These are phyloP conservation scores for Vanderwaltozyma verrucispora DNA, from an alignment of 805 yeast genomes.

Conservation along the genomic window DNA sequence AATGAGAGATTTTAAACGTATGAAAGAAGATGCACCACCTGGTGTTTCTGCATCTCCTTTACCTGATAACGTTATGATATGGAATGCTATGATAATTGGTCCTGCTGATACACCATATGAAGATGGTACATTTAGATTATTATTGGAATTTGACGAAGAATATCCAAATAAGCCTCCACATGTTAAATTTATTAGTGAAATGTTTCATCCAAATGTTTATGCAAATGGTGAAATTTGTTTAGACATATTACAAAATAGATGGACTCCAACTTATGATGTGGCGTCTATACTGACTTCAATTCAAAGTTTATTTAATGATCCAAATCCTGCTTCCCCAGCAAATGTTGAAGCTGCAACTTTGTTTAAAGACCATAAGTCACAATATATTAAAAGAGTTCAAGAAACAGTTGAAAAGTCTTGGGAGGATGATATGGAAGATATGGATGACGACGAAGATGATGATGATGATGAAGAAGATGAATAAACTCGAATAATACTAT, in stretches of 20 bases:
- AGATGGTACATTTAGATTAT: conserved; percentile 88
- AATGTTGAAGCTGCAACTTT: conserved; percentile 95
- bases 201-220: conserved; percentile 98
- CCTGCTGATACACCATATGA: conserved; percentile 97
- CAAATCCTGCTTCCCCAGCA: conserved; percentile 94
- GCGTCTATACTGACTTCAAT: conserved; percentile 89
- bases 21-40: conserved; percentile 97
- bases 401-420: conserved; percentile 93
- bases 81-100: conserved; percentile 96
- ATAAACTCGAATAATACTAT: not conserved
- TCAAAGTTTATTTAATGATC: conserved; percentile 88
- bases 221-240: conserved; percentile 92
- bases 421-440: conserved; percentile 59
- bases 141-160: conserved; percentile 87
- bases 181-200: conserved; percentile 82
- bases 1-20: conserved; percentile 97
- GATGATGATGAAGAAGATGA: conserved; percentile 22
- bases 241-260: conserved; percentile 90
- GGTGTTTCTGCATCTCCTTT: conserved; percentile 97
- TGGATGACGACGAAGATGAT: conserved; percentile 31
- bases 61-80: conserved; percentile 93
- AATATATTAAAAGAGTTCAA: conserved; percentile 81
- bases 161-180: conserved; percentile 96
- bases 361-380: conserved; percentile 89
- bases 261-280: conserved; percentile 98